Evolutionary conservation across 1,284 basidiomycete genomes (phyloP).

Genomic region (Cryptococcus depauperatus): DNA sequence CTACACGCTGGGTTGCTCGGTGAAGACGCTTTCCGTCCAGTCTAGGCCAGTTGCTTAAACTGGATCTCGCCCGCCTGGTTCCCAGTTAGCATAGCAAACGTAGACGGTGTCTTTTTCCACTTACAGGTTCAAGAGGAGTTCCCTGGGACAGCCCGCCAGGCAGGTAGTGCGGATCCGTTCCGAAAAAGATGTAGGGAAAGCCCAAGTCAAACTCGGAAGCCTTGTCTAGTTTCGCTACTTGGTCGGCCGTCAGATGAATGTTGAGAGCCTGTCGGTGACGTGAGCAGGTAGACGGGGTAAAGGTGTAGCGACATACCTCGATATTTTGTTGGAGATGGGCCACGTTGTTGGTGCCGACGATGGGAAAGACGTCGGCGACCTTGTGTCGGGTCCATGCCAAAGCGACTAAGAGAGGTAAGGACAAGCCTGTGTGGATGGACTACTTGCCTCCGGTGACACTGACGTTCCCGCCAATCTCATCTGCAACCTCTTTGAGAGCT

Average conservation of each 20-base stretch:
- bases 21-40: too few species aligned
- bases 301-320: constrained; percentile 21
- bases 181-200: constrained; percentile 14
- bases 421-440: not conserved
- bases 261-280: constrained; percentile 26
- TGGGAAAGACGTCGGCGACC: constrained; percentile 36
- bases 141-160: too few species aligned
- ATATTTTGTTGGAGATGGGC: constrained; percentile 34
- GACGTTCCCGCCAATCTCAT: constrained; percentile 45
- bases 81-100: too few species aligned
- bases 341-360: constrained; percentile 44
- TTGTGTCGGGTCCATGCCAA: constrained; percentile 29
- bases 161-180: constrained; percentile 12
- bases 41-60: too few species aligned
- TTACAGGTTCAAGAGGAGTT: too few species aligned
- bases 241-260: constrained; percentile 35
- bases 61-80: too few species aligned
- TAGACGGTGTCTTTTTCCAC: too few species aligned
- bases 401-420: constrained; percentile 16
- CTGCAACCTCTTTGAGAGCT: constrained; percentile 40
- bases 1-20: too few species aligned
- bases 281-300: not conserved
- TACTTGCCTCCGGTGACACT: constrained; percentile 27
- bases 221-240: constrained; percentile 38
- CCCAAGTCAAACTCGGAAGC: constrained; percentile 15